Evolutionary conservation across 2,329 filamentous ascomycete species (phyloP), one percentile per base, ranked within the genome.

Genomic region (Cladophialophora chaetospira): DNA sequence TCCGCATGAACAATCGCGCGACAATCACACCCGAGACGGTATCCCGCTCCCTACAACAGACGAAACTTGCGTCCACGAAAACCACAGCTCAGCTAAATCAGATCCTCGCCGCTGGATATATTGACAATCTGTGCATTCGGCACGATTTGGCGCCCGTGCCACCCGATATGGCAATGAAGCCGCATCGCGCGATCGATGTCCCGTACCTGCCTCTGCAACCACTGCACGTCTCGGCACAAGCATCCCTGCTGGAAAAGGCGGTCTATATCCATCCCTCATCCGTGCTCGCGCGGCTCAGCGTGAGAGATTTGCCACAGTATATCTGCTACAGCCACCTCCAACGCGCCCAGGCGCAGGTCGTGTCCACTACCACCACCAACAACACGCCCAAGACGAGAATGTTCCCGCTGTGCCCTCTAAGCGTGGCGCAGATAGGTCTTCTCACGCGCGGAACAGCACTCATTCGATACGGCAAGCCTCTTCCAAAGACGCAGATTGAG

Each of bases 121-220:
- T 97, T 67, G 94, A 99, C 72, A 89, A 97, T 65, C 83, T 99
- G 36, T 94, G 94, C 43, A 91, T 97, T 65, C 89, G 94, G 58
- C 90, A 89, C 3, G 93, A 99, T 71, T 78, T 91, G n/a, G 81
- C 90, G 0, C 89, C 91, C 0, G 81, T 80, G 10, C 88, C 89
- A 0, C 86, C 87, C 15, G 85, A 87, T 60, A 74, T 81, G 51
- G 74, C 79, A 43, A 80, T 87, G 15, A 90, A 88, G 60, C 89
- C 92, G 0, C 85, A 84, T 48, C 84, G 91, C n/a, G 89, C 92
- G 1, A 95, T 94, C 63, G 91, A 97, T 65, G 89, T 97, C 2
- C 89, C 93, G 0, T 99, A 97, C 69, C 73, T 96, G 5, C 91
- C 94, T 0, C 84, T 99, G 3, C 84, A 92, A 64, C 86, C 91